Evolutionary conservation across 305 asterid genomes (phyloP).

Genomic region (Solanum hybrid): DNA sequence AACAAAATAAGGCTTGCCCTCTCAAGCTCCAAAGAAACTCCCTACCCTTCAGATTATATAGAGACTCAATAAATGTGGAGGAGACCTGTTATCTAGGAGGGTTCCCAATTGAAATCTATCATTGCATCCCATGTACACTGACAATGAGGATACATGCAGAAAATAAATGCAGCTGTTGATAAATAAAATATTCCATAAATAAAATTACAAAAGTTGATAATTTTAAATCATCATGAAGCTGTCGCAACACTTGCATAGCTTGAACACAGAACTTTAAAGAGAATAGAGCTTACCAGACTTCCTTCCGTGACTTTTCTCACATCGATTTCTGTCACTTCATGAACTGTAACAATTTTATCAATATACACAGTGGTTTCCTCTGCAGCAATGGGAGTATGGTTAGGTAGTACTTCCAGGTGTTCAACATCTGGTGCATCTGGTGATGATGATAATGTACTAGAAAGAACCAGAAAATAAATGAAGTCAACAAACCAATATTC

Average conservation of each 20-base stretch:
- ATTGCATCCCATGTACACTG: not conserved
- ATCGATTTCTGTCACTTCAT: conserved; percentile 44
- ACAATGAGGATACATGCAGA: not conserved
- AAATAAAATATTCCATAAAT: not conserved
- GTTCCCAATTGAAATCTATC: not conserved
- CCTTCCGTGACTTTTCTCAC: conserved; percentile 29
- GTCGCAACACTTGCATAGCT: not conserved
- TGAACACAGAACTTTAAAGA: not conserved
- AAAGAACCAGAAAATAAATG: conserved; percentile 6
- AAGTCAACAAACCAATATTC: not conserved
- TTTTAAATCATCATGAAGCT: not conserved
- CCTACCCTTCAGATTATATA: not conserved
- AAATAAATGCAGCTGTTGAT: not conserved
- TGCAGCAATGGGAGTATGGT: conserved; percentile 23
- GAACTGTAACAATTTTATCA: conserved; percentile 60
- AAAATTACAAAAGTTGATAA: not conserved
- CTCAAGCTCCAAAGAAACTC: not conserved
- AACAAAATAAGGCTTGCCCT: not conserved
- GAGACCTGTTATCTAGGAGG: not conserved
- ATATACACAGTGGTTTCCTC: conserved; percentile 53
- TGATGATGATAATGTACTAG: conserved; percentile 31
- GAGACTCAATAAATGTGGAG: not conserved
- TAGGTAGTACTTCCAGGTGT: conserved; percentile 15
- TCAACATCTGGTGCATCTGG: conserved; percentile 23
- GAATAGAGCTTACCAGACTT: conserved; percentile 33